phyloP scores from a whole-genome alignment of 169 alveolate genomes.

The Besnoitia besnoiti region DNA sequence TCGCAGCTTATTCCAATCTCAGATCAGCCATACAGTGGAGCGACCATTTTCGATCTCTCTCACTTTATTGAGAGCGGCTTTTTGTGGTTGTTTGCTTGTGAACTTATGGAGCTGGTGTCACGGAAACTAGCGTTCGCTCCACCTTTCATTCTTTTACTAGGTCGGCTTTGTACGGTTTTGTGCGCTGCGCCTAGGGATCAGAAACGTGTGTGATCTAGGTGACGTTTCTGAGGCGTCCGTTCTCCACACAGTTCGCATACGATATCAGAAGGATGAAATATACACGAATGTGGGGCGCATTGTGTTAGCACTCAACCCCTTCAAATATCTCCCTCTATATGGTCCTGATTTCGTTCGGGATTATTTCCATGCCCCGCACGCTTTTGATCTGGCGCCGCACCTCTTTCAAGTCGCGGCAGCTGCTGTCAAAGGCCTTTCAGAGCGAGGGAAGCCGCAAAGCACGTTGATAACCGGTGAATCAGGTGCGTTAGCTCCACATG shows the following conservation, averaged over 20 bases:
- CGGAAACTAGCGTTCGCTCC: not conserved
- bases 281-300: constrained; percentile 90
- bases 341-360: not conserved
- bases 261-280: constrained; percentile 78
- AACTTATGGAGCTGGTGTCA: no score
- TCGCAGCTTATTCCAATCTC: no score
- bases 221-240: constrained; percentile 88
- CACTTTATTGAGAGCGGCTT: no score
- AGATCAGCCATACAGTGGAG: no score
- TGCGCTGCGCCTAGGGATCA: constrained; percentile 73
- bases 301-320: constrained; percentile 89
- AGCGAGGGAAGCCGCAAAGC: constrained; percentile 81
- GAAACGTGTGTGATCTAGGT: constrained; percentile 81
- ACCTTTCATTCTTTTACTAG: not conserved
- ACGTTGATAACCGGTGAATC: constrained; percentile 97
- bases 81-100: no score
- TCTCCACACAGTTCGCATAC: constrained; percentile 81
- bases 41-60: no score
- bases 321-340: constrained; percentile 67
- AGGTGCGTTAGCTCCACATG: not conserved
- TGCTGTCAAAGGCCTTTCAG: constrained; percentile 88
- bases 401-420: constrained; percentile 93
- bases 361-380: constrained; percentile 17
- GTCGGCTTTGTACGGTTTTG: not conserved
- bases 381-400: constrained; percentile 88